Evolutionary conservation across 2,329 filamentous ascomycete species (phyloP).

Genomic region (Talaromyces verruculosus): DNA sequence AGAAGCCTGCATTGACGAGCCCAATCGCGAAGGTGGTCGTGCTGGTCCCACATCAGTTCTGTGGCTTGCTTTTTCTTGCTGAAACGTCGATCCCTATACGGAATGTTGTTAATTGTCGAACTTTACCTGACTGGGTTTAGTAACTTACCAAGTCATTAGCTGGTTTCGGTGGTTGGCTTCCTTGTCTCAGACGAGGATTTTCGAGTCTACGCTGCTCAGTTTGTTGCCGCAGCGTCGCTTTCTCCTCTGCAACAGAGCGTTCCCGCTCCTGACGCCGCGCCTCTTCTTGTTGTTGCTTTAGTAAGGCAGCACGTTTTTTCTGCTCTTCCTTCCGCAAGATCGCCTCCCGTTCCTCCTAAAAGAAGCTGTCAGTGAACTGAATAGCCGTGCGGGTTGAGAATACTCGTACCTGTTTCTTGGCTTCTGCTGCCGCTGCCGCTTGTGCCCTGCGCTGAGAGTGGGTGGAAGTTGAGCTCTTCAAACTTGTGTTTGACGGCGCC

Average conservation of each 20-base stretch:
- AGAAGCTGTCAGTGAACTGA: not conserved
- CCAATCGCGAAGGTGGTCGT: constrained; percentile 52
- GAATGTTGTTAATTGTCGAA: constrained; percentile 20
- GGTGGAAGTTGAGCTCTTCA: constrained; percentile 64
- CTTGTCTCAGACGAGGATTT: constrained; percentile 48
- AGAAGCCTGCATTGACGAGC: constrained; percentile 52
- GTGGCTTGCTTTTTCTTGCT: constrained; percentile 36
- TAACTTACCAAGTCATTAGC: constrained; percentile 39
- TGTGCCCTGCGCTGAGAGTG: constrained; percentile 68
- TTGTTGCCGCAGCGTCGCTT: constrained; percentile 62
- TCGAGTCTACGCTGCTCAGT: constrained; percentile 54
- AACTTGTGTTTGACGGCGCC: constrained; percentile 53
- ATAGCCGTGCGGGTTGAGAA: not conserved
- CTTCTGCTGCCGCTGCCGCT: constrained; percentile 62
- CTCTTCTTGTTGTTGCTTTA: constrained; percentile 51
- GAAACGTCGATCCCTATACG: constrained; percentile 28
- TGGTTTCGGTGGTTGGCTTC: constrained; percentile 39
- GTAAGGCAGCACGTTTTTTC: constrained; percentile 68
- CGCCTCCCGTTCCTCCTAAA: constrained; percentile 71
- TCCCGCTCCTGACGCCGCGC: constrained; percentile 59
- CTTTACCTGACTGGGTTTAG: not conserved
- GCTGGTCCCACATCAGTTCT: constrained; percentile 53
- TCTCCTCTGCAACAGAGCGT: constrained; percentile 56
- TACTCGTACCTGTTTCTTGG: constrained; percentile 65
- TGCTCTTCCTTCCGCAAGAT: constrained; percentile 72